Evolutionary conservation across 257 asterid species (phyloP).

Genomic region (Solanum habrochaites): DNA sequence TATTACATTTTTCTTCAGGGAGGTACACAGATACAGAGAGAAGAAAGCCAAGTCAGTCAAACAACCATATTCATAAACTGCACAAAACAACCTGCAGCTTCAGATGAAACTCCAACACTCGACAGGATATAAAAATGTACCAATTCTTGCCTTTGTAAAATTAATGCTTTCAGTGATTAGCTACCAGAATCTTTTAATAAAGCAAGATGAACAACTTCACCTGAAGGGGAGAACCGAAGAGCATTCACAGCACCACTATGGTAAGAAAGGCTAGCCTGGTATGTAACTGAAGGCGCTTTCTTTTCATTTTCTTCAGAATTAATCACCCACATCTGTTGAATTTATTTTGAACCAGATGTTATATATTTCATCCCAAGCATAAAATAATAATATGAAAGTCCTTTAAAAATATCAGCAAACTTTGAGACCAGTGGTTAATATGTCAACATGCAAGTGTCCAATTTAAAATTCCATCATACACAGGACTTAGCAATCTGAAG

Average conservation of each 20-base stretch:
- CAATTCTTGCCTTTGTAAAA: neutral
- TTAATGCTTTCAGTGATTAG: neutral
- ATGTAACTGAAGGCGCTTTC: constrained; percentile 53
- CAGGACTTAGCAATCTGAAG: neutral
- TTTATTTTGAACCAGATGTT: neutral
- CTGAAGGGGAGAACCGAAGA: constrained; percentile 90
- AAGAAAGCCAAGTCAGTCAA: neutral
- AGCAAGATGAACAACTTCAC: constrained; percentile 20
- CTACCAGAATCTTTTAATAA: neutral
- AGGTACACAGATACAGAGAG: neutral
- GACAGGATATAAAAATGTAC: neutral
- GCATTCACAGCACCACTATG: constrained; percentile 81
- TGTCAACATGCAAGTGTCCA: neutral
- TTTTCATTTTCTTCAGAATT: constrained; percentile 38
- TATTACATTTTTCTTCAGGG: neutral
- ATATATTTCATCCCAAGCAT: neutral
- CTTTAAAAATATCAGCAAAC: neutral
- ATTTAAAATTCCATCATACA: neutral
- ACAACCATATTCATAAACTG: neutral
- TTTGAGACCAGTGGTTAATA: neutral
- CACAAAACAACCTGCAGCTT: neutral
- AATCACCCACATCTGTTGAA: constrained; percentile 66
- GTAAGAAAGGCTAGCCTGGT: constrained; percentile 65
- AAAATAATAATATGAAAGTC: neutral
- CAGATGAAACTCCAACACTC: neutral